These are phyloP conservation scores for Neurospora sp. DNA, from an alignment of 495 filamentous ascomycete species.

Conservation along the genomic window DNA sequence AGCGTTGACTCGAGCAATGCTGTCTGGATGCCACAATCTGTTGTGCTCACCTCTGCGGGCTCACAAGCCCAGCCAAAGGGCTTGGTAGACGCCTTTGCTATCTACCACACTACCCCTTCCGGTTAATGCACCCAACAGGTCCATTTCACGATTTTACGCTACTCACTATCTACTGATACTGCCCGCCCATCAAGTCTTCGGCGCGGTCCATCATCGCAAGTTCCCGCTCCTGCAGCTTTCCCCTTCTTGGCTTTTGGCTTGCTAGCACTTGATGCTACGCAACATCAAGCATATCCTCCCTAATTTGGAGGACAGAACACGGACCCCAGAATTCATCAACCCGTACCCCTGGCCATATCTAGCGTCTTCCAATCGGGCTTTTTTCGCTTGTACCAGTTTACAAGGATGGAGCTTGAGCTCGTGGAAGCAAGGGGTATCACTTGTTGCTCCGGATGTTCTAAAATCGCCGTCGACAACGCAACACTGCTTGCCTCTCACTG, in stretches of 20 bases:
- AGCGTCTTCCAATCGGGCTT: neutral
- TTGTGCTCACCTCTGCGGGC: neutral
- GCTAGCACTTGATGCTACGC: neutral
- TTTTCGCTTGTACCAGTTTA: neutral
- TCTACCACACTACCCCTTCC: neutral
- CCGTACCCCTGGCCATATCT: neutral
- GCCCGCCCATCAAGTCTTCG: neutral
- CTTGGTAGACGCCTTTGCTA: neutral
- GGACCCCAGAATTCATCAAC: neutral
- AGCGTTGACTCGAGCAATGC: neutral
- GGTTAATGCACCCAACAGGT: neutral
- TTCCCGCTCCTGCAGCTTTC: neutral
- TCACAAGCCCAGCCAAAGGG: neutral
- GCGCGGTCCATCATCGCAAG: neutral
- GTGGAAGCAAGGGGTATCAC: neutral
- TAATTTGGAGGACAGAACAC: neutral
- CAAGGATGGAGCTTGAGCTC: neutral
- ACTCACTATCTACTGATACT: neutral
- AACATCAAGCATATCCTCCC: neutral
- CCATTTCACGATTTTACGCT: neutral
- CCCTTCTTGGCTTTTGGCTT: neutral
- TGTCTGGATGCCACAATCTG: neutral
- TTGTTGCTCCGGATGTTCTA: neutral
- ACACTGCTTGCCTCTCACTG: neutral
- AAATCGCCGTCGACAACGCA: neutral